Evolutionary conservation across 305 asterid species (phyloP).

Genomic region (Fraxinus latifolia): DNA sequence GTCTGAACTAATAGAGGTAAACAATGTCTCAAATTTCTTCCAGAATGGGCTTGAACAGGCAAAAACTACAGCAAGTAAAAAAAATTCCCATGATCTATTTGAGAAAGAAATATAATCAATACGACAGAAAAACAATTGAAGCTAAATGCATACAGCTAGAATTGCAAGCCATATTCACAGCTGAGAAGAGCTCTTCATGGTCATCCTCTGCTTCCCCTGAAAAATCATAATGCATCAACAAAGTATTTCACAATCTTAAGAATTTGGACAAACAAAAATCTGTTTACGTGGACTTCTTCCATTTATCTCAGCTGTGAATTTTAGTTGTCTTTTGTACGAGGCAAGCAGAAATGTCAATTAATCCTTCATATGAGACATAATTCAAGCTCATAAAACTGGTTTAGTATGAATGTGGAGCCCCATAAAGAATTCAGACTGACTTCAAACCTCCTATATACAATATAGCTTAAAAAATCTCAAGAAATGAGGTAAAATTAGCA

Average conservation of each 20-base stretch:
- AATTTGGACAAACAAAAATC: conserved; percentile 1
- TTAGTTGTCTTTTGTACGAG: neutral
- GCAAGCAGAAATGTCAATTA: neutral
- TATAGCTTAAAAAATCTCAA: neutral
- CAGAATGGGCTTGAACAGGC: conserved; percentile 82
- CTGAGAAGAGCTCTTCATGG: conserved; percentile 71
- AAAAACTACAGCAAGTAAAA: conserved; percentile 43
- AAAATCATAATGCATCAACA: conserved; percentile 22
- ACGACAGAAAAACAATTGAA: conserved; percentile 6
- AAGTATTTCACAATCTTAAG: conserved; percentile 5
- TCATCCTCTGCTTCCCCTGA: conserved; percentile 94
- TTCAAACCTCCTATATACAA: neutral
- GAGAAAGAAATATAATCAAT: conserved; percentile 1
- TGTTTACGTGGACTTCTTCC: neutral
- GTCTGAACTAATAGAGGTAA: conserved; percentile 62
- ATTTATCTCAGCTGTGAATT: neutral
- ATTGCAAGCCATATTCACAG: conserved; percentile 67
- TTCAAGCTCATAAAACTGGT: conserved; percentile 7
- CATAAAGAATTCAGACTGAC: neutral
- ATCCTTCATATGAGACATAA: neutral
- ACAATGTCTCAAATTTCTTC: conserved; percentile 68
- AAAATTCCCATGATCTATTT: neutral
- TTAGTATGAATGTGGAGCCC: neutral
- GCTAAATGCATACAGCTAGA: conserved; percentile 51
- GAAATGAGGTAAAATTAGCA: neutral